Base-by-base conservation (phyloP, 106 monocot species). In the Cymbidium sinense region DNA sequence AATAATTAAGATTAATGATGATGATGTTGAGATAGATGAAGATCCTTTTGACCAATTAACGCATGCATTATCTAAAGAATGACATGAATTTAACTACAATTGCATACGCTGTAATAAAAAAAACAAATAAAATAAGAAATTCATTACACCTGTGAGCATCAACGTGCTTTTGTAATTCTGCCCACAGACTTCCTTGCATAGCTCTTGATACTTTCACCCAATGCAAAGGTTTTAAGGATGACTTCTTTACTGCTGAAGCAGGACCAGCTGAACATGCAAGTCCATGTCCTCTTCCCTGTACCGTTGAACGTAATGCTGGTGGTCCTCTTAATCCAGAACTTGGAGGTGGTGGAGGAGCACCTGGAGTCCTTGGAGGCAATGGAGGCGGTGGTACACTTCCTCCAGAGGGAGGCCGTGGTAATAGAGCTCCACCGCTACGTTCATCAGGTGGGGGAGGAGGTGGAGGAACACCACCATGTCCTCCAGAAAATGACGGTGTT, bases 121-220 rank as follows among this genome's bases (percentile, higher is more conserved):
- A 70, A 37, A 35, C 3, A 67, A 11, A 47, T 11, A 71, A 72
- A 80, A 30, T 31, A 61, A 47, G 34, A 31, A 61, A 44, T 47
- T 34, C 51, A 51, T 61, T 15, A 39, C 89, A 99, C 98, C 88
- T 92, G 17, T 87, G 81, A 74, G 85, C 51, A 81, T 99, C 92
- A 71, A 87, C 79, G 78, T 94, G 77, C 51, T 88, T 92, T 34
- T 99, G 98, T 70, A 95, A 64, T 51, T 99, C 98, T 31, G 88
- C 98, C 98, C 98, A 99, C 65, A 99, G 90, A 72, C 92, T 99
- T 83, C 98, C 98, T 83, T 95, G 89, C 77, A 95, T 84, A 31
- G 92, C 90, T 83, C 94, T 90, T 81, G 98, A 86, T 58, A 99
- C 98, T 87, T 99, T 99, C 31, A 90, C 90, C 98, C 98, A 99